Base-by-base conservation (phyloP, 495 filamentous ascomycete genomes). In the Melanomma pulvis-pyrius region DNA sequence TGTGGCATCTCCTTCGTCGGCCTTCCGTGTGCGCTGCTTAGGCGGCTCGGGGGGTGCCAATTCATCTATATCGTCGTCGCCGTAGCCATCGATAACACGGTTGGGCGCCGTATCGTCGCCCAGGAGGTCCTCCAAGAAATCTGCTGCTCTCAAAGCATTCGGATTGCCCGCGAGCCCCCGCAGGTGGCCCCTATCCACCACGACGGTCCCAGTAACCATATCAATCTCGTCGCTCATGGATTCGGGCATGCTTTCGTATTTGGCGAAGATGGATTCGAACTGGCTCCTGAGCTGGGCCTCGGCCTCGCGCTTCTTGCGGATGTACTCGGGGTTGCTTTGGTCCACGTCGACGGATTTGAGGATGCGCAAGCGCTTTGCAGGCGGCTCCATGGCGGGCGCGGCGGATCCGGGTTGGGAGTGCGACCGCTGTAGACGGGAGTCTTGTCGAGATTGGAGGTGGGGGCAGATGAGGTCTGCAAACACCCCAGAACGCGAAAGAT, bases 101-200 rank as follows among this genome's bases (percentile, higher is more conserved):
- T 30, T 47, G 26, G 54, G 34, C 19, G 5, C 48, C 17, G 21
- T 5, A 13, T 50, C 26, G 59, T 63, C 63, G 12, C 24, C 57
- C 24, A 71, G 56, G 25, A 77, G 68, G 49, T 61, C 68, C 21
- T 63, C 58, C 19, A 75, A 32, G 24, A 75, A 66, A 15, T 63
- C 59, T 8, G 48, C 53, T 15, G 70, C 60, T 51, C 63, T 22
- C 8, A 47, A 25, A 21, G 62, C 32, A 5, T 71, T 63, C 5
- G 34, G 58, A 29, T 74, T 68, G 39, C 74, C 59, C 22, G 46
- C 56, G 65, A 76, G 73, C 19, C 64, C 51, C 52, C 55, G 34
- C 12, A 96, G 71, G 79, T 97, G 93, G 2, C 94, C 93, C 81
- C 96, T 93, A 74, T 97, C 82, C 32, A 96, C 88, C 15, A 93